Percentiles rank a stretch among this genome's conserved stretches.
These are phyloP conservation scores for Kodamaea hsintzibuensis DNA, from an alignment of 805 yeast genomes.

Conservation along the genomic window DNA sequence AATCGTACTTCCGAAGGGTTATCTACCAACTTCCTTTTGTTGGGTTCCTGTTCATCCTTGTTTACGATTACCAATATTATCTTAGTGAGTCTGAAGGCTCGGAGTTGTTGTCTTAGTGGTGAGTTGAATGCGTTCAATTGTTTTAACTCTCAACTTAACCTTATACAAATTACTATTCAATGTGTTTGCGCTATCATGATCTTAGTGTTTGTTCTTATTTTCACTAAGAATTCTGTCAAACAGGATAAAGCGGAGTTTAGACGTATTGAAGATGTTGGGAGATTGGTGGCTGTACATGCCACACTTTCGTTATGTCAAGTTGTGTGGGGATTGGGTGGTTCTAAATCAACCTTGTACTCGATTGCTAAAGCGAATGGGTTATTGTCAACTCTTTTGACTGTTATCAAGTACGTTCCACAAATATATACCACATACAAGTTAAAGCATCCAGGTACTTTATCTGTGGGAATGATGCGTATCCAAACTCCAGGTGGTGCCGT, in stretches of 20 bases:
- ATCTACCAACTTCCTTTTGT: constrained; percentile 66
- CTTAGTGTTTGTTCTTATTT: constrained; percentile 51
- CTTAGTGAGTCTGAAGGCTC: constrained; percentile 58
- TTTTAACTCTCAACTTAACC: constrained; percentile 61
- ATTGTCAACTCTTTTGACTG: constrained; percentile 60
- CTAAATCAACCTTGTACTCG: constrained; percentile 23
- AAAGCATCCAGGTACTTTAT: constrained; percentile 78
- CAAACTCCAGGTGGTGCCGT: constrained; percentile 89
- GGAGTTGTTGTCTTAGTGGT: constrained; percentile 57
- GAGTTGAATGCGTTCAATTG: constrained; percentile 57
- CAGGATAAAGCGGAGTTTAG: constrained; percentile 48
- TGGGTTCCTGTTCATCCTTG: constrained; percentile 71
- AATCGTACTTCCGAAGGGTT: constrained; percentile 75
- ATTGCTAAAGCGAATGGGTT: constrained; percentile 66
- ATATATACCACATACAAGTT: constrained; percentile 64
- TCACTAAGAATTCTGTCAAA: constrained; percentile 46
- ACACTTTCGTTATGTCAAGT: constrained; percentile 35
- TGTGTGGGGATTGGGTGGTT: constrained; percentile 30
- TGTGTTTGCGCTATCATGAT: constrained; percentile 59
- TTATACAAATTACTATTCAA: constrained; percentile 67
- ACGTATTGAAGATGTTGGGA: constrained; percentile 42
- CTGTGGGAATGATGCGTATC: constrained; percentile 76
- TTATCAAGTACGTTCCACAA: constrained; percentile 79
- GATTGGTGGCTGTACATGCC: constrained; percentile 40
- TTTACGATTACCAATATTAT: constrained; percentile 67